phyloP scores from a whole-genome alignment of 768 basidiomycete genomes.

The Suillus luteus region DNA sequence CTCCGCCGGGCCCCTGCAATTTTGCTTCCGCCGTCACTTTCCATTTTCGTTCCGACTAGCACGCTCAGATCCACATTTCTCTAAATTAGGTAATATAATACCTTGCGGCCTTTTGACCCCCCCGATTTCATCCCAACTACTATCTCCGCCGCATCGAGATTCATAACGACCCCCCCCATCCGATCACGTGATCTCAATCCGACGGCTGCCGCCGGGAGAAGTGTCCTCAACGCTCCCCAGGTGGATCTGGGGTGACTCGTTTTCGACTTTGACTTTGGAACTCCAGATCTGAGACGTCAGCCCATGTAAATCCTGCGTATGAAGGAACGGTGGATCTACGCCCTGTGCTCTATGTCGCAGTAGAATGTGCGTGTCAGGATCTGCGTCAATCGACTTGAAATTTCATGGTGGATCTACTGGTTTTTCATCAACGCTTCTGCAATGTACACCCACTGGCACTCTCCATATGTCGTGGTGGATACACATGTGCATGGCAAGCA shows the following conservation, averaged over 20 bases:
- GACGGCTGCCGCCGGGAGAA: neutral
- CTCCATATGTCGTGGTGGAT: neutral
- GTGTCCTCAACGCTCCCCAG: neutral
- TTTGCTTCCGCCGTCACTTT: conserved; percentile 8
- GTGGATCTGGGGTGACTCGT: neutral
- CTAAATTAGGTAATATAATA: neutral
- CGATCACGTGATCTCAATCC: too few relatives aligned
- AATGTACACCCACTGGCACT: neutral
- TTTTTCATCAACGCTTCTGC: too few relatives aligned
- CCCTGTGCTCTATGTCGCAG: neutral
- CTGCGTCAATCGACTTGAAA: neutral
- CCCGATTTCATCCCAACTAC: too few relatives aligned
- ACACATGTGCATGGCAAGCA: neutral
- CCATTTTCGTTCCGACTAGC: conserved; percentile 2
- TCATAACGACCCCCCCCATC: too few relatives aligned
- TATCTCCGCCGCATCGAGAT: too few relatives aligned
- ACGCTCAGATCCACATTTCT: neutral
- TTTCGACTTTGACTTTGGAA: neutral
- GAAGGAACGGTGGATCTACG: neutral
- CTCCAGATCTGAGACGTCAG: neutral
- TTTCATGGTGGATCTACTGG: neutral
- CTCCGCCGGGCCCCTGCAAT: conserved; percentile 2
- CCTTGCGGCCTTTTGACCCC: too few relatives aligned
- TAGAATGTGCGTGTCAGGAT: neutral
- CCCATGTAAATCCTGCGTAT: neutral